phyloP scores from a whole-genome alignment of 345 rosid species.

The Trapa incisa region DNA sequence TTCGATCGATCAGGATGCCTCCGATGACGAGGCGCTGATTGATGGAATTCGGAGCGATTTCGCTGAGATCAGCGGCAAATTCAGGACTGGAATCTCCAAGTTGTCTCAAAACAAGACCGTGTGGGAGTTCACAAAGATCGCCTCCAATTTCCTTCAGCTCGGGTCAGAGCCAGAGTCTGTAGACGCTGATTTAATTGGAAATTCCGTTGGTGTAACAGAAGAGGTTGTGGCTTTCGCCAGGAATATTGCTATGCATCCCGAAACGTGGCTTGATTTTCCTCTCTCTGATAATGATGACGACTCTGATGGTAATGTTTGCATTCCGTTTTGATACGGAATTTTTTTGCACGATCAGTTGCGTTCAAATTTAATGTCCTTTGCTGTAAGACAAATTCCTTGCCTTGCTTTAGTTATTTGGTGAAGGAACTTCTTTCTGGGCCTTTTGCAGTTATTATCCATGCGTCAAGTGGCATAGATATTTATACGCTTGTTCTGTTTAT shows the following conservation, averaged over 20 bases:
- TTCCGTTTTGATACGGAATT: not conserved
- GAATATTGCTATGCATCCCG: conserved; percentile 84
- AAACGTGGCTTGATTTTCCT: conserved; percentile 92
- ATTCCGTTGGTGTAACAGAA: conserved; percentile 63
- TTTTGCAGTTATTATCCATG: too few relatives aligned
- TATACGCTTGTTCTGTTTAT: not conserved
- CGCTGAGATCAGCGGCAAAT: conserved; percentile 51
- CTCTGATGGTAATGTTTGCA: conserved; percentile 46
- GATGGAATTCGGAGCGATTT: conserved; percentile 54
- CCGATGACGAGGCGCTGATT: conserved; percentile 29
- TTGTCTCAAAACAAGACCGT: conserved; percentile 46
- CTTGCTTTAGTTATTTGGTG: not conserved
- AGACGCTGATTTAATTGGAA: conserved; percentile 32
- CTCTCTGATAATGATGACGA: conserved; percentile 43
- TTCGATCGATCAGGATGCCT: conserved; percentile 8
- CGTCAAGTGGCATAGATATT: not conserved
- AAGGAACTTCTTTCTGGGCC: not conserved
- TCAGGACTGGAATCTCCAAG: conserved; percentile 53
- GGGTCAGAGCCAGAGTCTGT: conserved; percentile 32
- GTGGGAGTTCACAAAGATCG: conserved; percentile 58
- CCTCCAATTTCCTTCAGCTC: conserved; percentile 44
- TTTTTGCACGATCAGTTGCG: not conserved
- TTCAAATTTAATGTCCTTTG: not conserved
- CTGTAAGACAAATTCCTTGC: not conserved
- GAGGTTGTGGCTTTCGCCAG: conserved; percentile 72